Evolutionary conservation across 164 flowering plant genomes (phyloP), one percentile per base, ranked within the genome.

Genomic region (Berberis thunbergii): DNA sequence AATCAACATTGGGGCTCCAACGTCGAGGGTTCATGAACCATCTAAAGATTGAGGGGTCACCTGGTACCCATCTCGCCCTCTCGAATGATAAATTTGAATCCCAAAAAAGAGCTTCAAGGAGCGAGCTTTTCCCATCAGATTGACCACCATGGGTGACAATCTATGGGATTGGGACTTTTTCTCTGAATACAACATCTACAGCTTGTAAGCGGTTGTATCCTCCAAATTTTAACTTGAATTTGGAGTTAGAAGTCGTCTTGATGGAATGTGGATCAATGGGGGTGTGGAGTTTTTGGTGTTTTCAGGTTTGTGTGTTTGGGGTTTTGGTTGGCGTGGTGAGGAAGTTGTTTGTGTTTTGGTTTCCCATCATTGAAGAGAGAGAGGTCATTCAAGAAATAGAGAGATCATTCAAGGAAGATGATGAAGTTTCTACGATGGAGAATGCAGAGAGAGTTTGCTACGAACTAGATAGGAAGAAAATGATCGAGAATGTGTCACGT

Each of bases 1-100:
- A 95, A 91, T 1, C 96, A 81, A 65, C 99, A 95, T 2, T 94
- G 86, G 3, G 99, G 99, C 11, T 95, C 97, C 38, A 78, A 70
- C 0, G 99, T 97, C 0, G 88, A 59, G 38, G 87, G 73, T 52
- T 95, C 97, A 59, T 95, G 97, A 55, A 91, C 82, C 97, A 95
- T 95, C 76, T 95, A 97, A 45, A 95, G 80, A 66, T 91, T 85
- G 68, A 95, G 86, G 3, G 99, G 99, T 4, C 99, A 61, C 6
- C 99, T 81, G 2, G 97, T 95, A 2, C 99, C 99, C 96, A 95
- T 95, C 70, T 95, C 99, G 61, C 91, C 97, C 72, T 95, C 99
- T 6, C 97, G 83, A 8, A 95, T 91, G 69, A 91, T 95, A 80
- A 95, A 95, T 4, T 97, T 81, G 59, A 95, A 95, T 13, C 99